These are phyloP conservation scores for Neurospora sp. DNA, from an alignment of 495 filamentous ascomycete genomes.

Conservation along the genomic window DNA sequence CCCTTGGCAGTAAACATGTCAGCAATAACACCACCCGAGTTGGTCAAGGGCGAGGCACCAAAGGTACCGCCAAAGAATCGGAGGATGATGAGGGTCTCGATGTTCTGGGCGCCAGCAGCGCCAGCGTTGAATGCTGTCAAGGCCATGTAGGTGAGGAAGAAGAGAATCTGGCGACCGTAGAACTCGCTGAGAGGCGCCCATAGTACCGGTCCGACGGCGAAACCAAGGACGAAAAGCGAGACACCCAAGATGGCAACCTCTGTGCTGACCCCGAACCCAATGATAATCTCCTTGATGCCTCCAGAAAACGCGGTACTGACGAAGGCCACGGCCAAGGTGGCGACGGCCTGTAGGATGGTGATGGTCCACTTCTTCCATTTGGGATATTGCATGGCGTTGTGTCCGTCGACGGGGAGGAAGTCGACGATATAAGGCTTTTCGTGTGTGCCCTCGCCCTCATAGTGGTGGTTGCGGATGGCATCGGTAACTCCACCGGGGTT, in stretches of 20 bases:
- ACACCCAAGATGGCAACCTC: slow-evolving; percentile 58
- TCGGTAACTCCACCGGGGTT: slow-evolving; percentile 30
- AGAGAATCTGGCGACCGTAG: slow-evolving; percentile 64
- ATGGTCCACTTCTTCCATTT: slow-evolving; percentile 58
- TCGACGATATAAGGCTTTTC: slow-evolving; percentile 67
- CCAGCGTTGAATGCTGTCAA: slow-evolving; percentile 64
- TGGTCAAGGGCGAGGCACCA: slow-evolving; percentile 63
- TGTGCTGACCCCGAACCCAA: slow-evolving; percentile 47
- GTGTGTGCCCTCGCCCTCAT: slow-evolving; percentile 59
- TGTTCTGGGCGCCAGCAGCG: slow-evolving; percentile 51
- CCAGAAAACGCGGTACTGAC: slow-evolving; percentile 70
- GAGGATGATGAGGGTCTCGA: slow-evolving; percentile 56
- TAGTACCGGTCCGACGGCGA: slow-evolving; percentile 55
- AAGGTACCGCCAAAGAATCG: slow-evolving; percentile 76
- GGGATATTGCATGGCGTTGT: slow-evolving; percentile 62
- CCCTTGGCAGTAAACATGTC: slow-evolving; percentile 56
- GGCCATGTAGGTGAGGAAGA: slow-evolving; percentile 51
- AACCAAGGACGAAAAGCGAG: slow-evolving; percentile 67
- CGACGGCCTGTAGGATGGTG: slow-evolving; percentile 52
- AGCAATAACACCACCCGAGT: slow-evolving; percentile 64
- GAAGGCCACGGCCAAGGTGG: slow-evolving; percentile 65
- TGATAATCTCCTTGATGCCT: slow-evolving; percentile 52
- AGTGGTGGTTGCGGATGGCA: slow-evolving; percentile 46
- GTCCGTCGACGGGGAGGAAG: slow-evolving; percentile 61
- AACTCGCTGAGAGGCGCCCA: slow-evolving; percentile 56